These are phyloP conservation scores for Lathyrus aphaca DNA, from an alignment of 306 rosid species.

Conservation along the genomic window DNA sequence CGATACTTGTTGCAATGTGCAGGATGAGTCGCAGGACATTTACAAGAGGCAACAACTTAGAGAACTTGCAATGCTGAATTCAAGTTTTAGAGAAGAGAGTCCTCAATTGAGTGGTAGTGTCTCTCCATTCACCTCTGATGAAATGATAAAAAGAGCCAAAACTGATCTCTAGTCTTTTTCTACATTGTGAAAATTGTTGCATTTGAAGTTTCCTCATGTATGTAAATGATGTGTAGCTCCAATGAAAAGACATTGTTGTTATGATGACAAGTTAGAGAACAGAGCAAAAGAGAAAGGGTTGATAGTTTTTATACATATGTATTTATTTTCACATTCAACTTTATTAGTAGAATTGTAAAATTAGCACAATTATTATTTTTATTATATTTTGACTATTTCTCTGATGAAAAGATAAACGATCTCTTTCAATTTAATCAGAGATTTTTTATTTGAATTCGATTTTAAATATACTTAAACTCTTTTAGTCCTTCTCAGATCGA, in stretches of 20 bases:
- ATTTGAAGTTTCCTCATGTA: conserved; percentile 35
- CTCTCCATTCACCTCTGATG: conserved; percentile 73
- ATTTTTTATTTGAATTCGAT: too few species aligned
- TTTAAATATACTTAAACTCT: too few species aligned
- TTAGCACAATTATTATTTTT: conserved; percentile 31
- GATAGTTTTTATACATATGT: conserved; percentile 32
- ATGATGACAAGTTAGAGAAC: conserved; percentile 43
- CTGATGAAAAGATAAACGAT: too few species aligned
- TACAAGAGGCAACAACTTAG: conserved; percentile 73
- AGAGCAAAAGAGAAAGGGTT: conserved; percentile 11
- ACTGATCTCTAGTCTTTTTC: conserved; percentile 53
- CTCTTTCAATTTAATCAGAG: too few species aligned
- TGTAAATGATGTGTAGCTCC: conserved; percentile 46
- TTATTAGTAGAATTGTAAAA: conserved; percentile 46
- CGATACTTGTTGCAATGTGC: conserved; percentile 7
- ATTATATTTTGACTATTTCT: conserved; percentile 25
- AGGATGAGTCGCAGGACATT: conserved; percentile 84
- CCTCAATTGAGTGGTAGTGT: conserved; percentile 63
- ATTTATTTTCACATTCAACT: conserved; percentile 50
- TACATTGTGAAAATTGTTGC: conserved; percentile 34
- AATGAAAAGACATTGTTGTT: conserved; percentile 40
- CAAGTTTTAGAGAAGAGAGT: conserved; percentile 62
- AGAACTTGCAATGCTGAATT: conserved; percentile 62
- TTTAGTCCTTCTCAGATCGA: too few species aligned
- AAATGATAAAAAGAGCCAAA: conserved; percentile 80